phyloP scores from a whole-genome alignment of 805 yeast genomes.

The Hanseniaspora guilliermondii region DNA sequence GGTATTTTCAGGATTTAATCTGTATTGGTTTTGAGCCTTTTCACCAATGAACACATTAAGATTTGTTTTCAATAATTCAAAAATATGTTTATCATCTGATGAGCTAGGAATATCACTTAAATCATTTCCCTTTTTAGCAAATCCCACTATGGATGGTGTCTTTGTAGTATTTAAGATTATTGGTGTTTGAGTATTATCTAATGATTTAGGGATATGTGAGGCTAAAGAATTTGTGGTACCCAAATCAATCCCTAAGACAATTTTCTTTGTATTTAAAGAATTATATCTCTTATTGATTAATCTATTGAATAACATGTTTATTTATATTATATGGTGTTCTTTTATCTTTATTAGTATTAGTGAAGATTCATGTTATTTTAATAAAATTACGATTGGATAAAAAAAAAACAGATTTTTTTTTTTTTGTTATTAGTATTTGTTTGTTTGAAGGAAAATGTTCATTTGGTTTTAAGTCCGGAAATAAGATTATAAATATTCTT shows the following conservation, averaged over 20 bases:
- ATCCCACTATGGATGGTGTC: slow-evolving; percentile 19
- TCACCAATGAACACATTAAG: slow-evolving; percentile 45
- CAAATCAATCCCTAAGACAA: slow-evolving; percentile 65
- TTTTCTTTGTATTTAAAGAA: slow-evolving; percentile 14
- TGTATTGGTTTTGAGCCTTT: slow-evolving; percentile 67
- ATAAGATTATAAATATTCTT: too few relatives aligned
- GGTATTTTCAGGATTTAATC: slow-evolving; percentile 63
- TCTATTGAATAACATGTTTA: background rate
- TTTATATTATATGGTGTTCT: background rate
- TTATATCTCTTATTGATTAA: slow-evolving; percentile 8
- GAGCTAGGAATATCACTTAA: slow-evolving; percentile 57
- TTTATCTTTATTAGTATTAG: too few relatives aligned
- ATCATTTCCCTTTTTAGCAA: slow-evolving; percentile 38
- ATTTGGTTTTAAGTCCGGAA: too few relatives aligned
- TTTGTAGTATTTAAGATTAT: slow-evolving; percentile 42
- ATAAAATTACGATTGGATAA: too few relatives aligned
- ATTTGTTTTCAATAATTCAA: slow-evolving; percentile 29
- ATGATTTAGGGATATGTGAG: slow-evolving; percentile 19
- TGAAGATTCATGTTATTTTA: too few relatives aligned
- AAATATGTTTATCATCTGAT: background rate
- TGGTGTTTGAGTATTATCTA: slow-evolving; percentile 33
- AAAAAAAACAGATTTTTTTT: too few relatives aligned
- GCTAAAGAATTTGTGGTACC: slow-evolving; percentile 86
- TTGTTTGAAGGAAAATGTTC: too few relatives aligned
- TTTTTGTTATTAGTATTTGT: too few relatives aligned